Evolutionary conservation across 148 eudicot species (phyloP).

Genomic region (Polygonum aviculare): DNA sequence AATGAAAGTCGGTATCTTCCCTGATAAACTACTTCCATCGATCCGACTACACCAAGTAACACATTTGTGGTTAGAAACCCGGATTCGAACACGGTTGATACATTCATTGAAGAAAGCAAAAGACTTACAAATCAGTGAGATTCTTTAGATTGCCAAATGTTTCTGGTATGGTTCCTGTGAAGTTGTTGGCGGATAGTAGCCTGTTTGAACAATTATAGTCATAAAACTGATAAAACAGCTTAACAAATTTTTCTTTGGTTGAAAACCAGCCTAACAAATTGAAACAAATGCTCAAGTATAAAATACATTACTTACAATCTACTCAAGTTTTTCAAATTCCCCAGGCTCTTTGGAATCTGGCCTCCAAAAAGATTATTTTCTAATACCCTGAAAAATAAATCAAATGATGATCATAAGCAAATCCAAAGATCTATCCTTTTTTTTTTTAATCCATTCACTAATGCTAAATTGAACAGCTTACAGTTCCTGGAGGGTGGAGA

Average conservation of each 20-base stretch:
- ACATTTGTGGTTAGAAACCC: neutral
- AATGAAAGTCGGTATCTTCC: conserved; percentile 66
- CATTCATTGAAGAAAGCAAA: neutral
- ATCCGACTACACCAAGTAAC: conserved; percentile 53
- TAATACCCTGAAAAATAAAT: conserved; percentile 29
- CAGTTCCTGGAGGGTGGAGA: conserved; percentile 53
- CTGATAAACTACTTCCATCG: conserved; percentile 55
- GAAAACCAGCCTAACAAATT: neutral
- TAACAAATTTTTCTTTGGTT: no score
- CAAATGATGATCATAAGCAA: neutral
- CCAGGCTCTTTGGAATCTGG: conserved; percentile 49
- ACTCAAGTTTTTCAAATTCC: conserved; percentile 46
- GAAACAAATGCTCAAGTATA: neutral
- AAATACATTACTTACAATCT: conserved; percentile 37
- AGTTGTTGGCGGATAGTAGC: conserved; percentile 56
- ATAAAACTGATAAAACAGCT: neutral
- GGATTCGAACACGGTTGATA: neutral
- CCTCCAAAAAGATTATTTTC: conserved; percentile 63
- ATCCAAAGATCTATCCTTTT: neutral
- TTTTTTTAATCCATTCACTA: neutral
- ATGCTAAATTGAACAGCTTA: conserved; percentile 22
- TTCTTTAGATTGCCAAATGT: conserved; percentile 45
- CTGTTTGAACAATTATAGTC: conserved; percentile 29
- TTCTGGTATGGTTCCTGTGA: conserved; percentile 66
- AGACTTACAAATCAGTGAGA: conserved; percentile 60